phyloP scores from a whole-genome alignment of 148 eudicot species.

The Camellia japonica region DNA sequence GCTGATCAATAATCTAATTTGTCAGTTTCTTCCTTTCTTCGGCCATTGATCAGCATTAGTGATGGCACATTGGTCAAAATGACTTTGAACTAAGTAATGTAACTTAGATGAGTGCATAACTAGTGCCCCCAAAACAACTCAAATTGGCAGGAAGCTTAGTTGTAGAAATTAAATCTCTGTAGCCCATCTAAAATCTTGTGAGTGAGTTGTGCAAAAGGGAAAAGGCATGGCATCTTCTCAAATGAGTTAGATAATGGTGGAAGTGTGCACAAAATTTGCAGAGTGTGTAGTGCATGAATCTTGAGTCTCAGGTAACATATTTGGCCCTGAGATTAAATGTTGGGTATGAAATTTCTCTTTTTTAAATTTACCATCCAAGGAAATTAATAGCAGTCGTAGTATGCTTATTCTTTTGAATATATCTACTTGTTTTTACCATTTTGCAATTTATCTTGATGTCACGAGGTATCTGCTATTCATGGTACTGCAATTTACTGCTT shows the following conservation, averaged over 20 bases:
- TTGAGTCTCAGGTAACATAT: neutral
- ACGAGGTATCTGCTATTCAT: neutral
- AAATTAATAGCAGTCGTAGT: neutral
- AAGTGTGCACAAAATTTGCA: neutral
- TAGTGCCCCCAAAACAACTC: neutral
- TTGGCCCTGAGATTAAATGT: neutral
- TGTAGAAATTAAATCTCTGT: neutral
- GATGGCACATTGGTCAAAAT: neutral
- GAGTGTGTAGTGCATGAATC: neutral
- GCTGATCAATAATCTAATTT: conserved; percentile 19
- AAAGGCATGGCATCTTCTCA: neutral
- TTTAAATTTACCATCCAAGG: neutral
- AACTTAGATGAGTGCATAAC: neutral
- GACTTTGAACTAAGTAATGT: neutral
- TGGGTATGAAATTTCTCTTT: neutral
- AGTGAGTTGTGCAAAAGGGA: neutral
- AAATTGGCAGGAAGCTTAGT: neutral
- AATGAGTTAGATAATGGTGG: neutral
- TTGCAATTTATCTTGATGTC: neutral
- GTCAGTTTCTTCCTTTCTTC: conserved; percentile 1
- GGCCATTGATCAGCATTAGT: neutral
- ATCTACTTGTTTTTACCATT: neutral
- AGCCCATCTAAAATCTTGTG: neutral
- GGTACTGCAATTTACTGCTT: neutral
- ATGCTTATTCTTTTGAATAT: neutral